Conservation (phyloP, 176 grass and related monocot species). For the Carex scoparia region DNA sequence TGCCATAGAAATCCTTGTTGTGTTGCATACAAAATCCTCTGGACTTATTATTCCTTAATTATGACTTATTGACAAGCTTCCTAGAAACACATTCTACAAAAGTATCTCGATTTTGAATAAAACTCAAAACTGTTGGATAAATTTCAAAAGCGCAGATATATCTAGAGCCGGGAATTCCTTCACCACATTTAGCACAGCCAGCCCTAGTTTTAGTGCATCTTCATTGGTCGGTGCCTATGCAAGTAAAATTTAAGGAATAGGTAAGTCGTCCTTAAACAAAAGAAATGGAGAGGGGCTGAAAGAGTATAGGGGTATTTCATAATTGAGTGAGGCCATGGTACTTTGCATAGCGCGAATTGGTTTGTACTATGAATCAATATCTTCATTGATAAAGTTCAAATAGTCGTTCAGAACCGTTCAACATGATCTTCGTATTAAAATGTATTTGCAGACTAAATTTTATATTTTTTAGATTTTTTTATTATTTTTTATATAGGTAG, state of each 20-base stretch:
- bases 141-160: slow-evolving; percentile 45
- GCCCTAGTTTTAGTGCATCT: slow-evolving; percentile 64
- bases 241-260: neutral
- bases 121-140: slow-evolving; percentile 39
- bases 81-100: neutral
- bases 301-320: neutral
- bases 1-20: neutral
- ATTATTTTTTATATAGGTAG: too few species aligned
- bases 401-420: too few species aligned
- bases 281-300: neutral
- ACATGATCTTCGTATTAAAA: too few species aligned
- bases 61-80: neutral
- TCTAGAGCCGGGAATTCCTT: slow-evolving; percentile 77
- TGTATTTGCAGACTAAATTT: too few species aligned
- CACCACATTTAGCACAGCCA: slow-evolving; percentile 48
- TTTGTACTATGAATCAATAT: too few species aligned
- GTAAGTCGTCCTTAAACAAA: neutral
- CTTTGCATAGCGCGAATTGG: too few species aligned
- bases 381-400: too few species aligned
- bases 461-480: too few species aligned
- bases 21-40: neutral
- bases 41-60: neutral
- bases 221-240: slow-evolving; percentile 59
- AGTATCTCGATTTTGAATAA: neutral
- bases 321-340: neutral